These are phyloP conservation scores for Xylaria sp. DNA, from an alignment of 2,329 filamentous ascomycete species.

Conservation along the genomic window DNA sequence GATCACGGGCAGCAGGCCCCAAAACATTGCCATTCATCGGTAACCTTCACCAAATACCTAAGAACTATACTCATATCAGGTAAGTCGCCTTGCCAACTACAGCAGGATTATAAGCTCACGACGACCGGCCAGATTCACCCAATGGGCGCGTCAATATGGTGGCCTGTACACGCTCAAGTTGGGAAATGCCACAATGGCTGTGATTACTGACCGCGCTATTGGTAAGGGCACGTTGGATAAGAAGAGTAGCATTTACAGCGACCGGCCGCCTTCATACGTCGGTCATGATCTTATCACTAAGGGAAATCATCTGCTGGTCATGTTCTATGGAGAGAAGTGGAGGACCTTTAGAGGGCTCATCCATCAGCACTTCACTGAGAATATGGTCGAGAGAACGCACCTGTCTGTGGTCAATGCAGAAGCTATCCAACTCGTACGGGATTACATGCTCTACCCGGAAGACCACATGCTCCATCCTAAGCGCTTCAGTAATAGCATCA, in stretches of 20 bases:
- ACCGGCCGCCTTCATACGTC: constrained; percentile 50
- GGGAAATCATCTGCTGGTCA: constrained; percentile 50
- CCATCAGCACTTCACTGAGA: constrained; percentile 53
- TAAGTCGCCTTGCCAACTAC: neutral
- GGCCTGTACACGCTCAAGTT: constrained; percentile 25
- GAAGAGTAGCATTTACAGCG: constrained; percentile 50
- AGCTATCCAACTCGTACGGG: constrained; percentile 52
- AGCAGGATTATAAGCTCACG: neutral
- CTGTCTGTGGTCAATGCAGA: constrained; percentile 53
- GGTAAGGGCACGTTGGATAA: constrained; percentile 46
- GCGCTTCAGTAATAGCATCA: constrained; percentile 56
- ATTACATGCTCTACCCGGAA: constrained; percentile 48
- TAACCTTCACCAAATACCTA: constrained; percentile 23
- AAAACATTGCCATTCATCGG: constrained; percentile 24
- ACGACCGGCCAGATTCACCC: constrained; percentile 40
- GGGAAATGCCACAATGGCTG: constrained; percentile 45
- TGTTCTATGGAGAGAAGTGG: constrained; percentile 54
- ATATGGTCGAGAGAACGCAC: constrained; percentile 48
- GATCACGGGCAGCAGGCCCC: constrained; percentile 2
- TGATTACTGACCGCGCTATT: constrained; percentile 20
- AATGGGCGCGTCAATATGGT: constrained; percentile 46
- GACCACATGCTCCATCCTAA: constrained; percentile 54
- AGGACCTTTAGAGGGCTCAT: constrained; percentile 51
- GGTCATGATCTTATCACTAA: constrained; percentile 49
- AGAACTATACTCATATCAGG: constrained; percentile 18